Base-by-base conservation (phyloP, 2,329 filamentous ascomycete species). In the Thermomyces lanuginosus region DNA sequence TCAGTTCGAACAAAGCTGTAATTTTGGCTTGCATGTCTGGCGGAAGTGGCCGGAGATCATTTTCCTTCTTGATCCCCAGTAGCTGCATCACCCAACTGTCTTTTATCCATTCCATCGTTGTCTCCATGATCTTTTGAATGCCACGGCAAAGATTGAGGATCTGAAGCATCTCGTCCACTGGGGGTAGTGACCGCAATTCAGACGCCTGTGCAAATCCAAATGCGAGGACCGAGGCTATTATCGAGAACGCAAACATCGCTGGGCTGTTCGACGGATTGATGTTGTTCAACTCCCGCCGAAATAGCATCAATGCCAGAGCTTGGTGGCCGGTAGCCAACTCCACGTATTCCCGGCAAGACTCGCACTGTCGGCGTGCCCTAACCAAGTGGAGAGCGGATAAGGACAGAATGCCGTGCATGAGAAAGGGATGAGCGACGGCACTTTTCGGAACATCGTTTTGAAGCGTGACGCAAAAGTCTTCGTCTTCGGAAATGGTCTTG, bases 171-270 rank as follows among this genome's bases (percentile, higher is more conserved):
- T 45, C 41, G n/a, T 33, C 33, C 4, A 45, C 36, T 4, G 38
- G 35, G 21, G 38, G 35, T 16, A 36, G 25, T 12, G 34, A 17
- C 10, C 30, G 31, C 9, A 35, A 27, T 12, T 37, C 38, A 7
- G 33, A 32, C 10, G 30, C 31, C 17, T 36, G 35, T 13, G 42
- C 36, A 17, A 37, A 43, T 2, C 41, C 46, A 30, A 48, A 48
- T 9, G 44, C 42, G 15, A 48, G 34, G 10, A 45, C 39, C 5
- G 46, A 42, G n/a, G 48, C 41, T 17, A 51, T 26, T 16, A 30
- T 35, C 4, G 44, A 45, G 17, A 49, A 45, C 9, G 43, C 41
- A 23, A 52, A 49, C 9, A 52, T 34, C 6, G 47, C 44, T 20
- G 42, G 36, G 27, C 44, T 49, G 31, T 47, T 52, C 5, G 40